Evolutionary conservation across 768 basidiomycete genomes (phyloP), one percentile per base, ranked within the genome.

Genomic region (Naganishia randhawae): DNA sequence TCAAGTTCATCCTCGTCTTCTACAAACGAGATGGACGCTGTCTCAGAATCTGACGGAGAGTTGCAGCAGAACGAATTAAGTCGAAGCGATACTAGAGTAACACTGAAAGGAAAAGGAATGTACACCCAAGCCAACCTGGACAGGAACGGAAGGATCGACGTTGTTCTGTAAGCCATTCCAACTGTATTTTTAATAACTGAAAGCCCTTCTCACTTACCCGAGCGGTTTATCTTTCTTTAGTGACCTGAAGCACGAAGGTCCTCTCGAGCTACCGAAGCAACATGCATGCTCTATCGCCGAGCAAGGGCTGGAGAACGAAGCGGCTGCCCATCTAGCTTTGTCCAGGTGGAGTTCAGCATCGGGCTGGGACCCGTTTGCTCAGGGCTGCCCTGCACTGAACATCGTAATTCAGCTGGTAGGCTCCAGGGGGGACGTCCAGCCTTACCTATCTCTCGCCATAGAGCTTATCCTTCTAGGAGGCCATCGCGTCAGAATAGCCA

Each of bases 371-470:
- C 66, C 42, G 3, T 50, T 65, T 63, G 67, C 78, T 50, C 71
- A 66, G 29, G 72, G 77, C 81, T 81, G 75, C 70, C 84, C 84
- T 11, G 67, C 67, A 11, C 75, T 88, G 76, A 86, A 82, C 70
- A 85, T 88, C 41, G 84, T 87, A 41, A 85, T 88, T 51, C 86
- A 87, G 84, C 85, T 88, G 52, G 86, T 87, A 25, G 87, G 87
- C 9, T 86, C 85, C 70, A 80, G 87, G 72, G 87, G 86, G 84
- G 71, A 88, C 73, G 86, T 88, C 1, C 87, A 88, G 71, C 87
- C 87, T 6, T 88, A 85, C 70, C 79, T 87, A 31, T 86, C 86
- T 6, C 80, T 88, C 0, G 86, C 85, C 1, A 79, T 84, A 54
- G 75, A 78, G 13, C 78, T 88, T 1, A 74, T 79, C 50, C 66